Evolutionary conservation across 2,329 filamentous ascomycete genomes (phyloP).

Genomic region (Neophaeococcomyces mojaviensis): DNA sequence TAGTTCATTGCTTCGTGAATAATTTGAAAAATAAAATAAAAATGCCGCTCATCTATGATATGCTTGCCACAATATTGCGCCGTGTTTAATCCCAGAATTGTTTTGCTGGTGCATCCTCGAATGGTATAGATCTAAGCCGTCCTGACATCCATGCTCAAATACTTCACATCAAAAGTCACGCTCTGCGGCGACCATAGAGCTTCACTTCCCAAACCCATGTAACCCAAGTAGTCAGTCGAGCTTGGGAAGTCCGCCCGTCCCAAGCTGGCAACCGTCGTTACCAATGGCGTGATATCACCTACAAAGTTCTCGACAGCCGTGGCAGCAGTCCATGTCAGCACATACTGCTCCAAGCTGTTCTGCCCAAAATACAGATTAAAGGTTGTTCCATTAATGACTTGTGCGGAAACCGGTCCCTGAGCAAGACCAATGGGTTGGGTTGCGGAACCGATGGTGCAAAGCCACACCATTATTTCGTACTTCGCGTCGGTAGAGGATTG

Average conservation of each 20-base stretch:
- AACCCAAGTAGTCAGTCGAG: conserved; percentile 42
- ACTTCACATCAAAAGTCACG: conserved; percentile 43
- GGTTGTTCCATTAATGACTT: conserved; percentile 34
- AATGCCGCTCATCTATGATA: too few relatives aligned
- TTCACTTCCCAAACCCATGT: conserved; percentile 47
- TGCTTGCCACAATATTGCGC: too few relatives aligned
- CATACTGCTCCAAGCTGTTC: conserved; percentile 38
- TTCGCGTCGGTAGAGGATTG: conserved; percentile 31
- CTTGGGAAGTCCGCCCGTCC: conserved; percentile 32
- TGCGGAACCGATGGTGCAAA: conserved; percentile 41
- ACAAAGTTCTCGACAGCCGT: conserved; percentile 34
- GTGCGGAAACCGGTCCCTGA: conserved; percentile 27
- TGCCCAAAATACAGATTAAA: conserved; percentile 40
- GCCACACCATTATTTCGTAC: conserved; percentile 54
- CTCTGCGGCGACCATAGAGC: conserved; percentile 37
- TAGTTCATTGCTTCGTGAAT: too few relatives aligned
- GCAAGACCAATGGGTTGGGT: conserved; percentile 43
- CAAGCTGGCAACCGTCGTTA: conserved; percentile 35
- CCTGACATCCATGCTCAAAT: conserved; percentile 23
- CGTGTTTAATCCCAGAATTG: too few relatives aligned
- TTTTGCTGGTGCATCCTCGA: too few relatives aligned
- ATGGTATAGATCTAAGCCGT: too few relatives aligned
- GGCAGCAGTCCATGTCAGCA: conserved; percentile 44
- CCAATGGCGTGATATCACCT: conserved; percentile 42
- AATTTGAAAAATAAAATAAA: too few relatives aligned